A percentile compares a stretch with the other conserved stretches of the same genome.
Evolutionary conservation across 306 rosid genomes (phyloP).

Genomic region (Medicago lupulina): DNA sequence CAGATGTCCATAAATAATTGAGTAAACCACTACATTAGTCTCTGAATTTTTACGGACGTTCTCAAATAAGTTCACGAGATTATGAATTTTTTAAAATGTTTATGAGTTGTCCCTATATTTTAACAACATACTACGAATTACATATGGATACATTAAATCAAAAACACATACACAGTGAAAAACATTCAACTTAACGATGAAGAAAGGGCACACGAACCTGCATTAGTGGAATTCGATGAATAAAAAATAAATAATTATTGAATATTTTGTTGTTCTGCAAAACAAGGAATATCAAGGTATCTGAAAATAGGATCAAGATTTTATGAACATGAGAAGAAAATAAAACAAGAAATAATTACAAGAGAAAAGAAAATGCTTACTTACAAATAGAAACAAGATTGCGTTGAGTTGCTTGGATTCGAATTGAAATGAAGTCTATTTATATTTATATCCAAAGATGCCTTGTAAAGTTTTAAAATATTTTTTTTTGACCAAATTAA

Average conservation of each 20-base stretch:
- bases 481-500: too few relatives aligned
- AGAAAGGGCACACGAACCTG: conserved; percentile 1
- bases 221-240: neutral
- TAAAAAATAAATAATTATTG: neutral
- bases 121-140: too few relatives aligned
- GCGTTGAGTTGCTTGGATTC: neutral
- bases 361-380: neutral
- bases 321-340: neutral
- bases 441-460: neutral
- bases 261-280: neutral
- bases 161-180: neutral
- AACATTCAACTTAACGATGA: neutral
- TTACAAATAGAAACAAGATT: neutral
- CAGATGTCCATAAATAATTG: too few relatives aligned
- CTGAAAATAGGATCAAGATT: neutral
- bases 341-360: too few relatives aligned
- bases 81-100: too few relatives aligned
- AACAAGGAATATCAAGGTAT: neutral
- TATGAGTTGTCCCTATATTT: too few relatives aligned
- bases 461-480: neutral
- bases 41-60: too few relatives aligned
- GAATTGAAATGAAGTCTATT: neutral
- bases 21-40: too few relatives aligned
- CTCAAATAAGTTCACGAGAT: too few relatives aligned
- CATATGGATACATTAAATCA: neutral